Evolutionary conservation across 306 rosid genomes (phyloP), one percentile per base, ranked within the genome.

Genomic region (Betula pendula): DNA sequence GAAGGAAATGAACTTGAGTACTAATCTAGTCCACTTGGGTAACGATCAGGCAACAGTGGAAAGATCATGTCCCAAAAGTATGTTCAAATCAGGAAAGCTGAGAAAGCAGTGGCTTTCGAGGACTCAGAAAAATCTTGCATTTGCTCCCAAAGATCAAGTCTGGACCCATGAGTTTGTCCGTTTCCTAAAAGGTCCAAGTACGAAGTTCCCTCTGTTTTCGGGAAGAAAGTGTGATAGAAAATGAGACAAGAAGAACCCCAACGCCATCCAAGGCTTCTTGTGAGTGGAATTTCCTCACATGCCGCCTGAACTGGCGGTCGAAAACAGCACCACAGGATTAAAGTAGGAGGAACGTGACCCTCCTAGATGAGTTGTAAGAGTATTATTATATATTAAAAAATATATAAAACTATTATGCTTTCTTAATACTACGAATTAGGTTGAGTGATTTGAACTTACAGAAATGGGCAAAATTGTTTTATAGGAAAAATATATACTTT

Each of bases 201-300:
- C 63, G 63, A 56, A 24, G 63, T 24, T 14, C 63, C 63, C 31
- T 56, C 63, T 56, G 63, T 56, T 56, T 56, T 24, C 15, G 63
- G 63, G 33, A 27, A 56, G 29, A 65, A 24, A 17, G 3, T 9
- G 47, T 65, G 70, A 35, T 3, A 31, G 70, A 65, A 38, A 66
- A 66, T 9, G 9, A 35, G 48, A 66, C 5, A 8, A 29, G 20
- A n/a, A 19, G 47, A 31, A 7, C 69, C 16, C 44, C 15, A n/a
- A 40, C 70, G 48, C 70, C 48, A 40, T 38, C 22, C 14, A 10
- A 66, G 48, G 49, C 48, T 66, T 38, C 29, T n/a, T 11, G 70
- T 35, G 49, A 38, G 4, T 15, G 19, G 17, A 65, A 38, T 11
- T 66, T 4, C 70, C 45, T 38, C 70, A 19, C 48, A 38, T 9